These are phyloP conservation scores for Trichoderma arundinaceum DNA, from an alignment of 2,329 filamentous ascomycete species.

Conservation along the genomic window DNA sequence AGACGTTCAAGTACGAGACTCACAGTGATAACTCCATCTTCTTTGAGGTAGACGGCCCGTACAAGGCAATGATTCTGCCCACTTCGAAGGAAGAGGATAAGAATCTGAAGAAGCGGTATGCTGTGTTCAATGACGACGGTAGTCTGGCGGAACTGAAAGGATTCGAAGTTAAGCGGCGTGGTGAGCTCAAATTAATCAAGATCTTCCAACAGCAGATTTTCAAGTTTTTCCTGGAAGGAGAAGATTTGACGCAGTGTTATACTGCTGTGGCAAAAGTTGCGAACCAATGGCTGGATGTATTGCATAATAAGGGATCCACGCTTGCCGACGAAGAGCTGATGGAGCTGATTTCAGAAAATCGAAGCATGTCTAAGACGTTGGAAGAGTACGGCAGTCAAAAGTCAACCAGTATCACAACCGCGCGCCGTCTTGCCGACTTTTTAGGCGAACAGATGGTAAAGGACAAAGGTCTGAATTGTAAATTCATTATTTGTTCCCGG, in stretches of 20 bases:
- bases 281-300: conserved; percentile 94
- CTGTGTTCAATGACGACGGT: conserved; percentile 98
- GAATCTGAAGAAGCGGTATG: conserved; percentile 98
- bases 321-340: conserved; percentile 96
- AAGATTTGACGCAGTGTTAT: conserved; percentile 87
- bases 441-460: conserved; percentile 98
- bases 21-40: conserved; percentile 99
- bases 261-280: conserved; percentile 90
- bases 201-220: conserved; percentile 99
- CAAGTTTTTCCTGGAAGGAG: conserved; percentile 96
- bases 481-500: conserved; percentile 93
- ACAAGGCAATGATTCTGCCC: conserved; percentile 95
- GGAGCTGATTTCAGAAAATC: conserved; percentile 99
- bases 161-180: conserved; percentile 96
- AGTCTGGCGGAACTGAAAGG: conserved; percentile 94
- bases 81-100: conserved; percentile 99
- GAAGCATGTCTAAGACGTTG: conserved; percentile 95
- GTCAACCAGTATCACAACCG: conserved; percentile 98
- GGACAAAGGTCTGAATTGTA: conserved; percentile 98
- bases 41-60: conserved; percentile 98
- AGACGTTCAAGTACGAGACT: conserved; percentile 88
- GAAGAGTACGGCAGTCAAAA: conserved; percentile 97
- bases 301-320: conserved; percentile 85
- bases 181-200: conserved; percentile 98
- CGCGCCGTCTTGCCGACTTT: conserved; percentile 92